phyloP scores from a whole-genome alignment of 2,329 filamentous ascomycete species.

The Phaeosphaeriaceae sp. region DNA sequence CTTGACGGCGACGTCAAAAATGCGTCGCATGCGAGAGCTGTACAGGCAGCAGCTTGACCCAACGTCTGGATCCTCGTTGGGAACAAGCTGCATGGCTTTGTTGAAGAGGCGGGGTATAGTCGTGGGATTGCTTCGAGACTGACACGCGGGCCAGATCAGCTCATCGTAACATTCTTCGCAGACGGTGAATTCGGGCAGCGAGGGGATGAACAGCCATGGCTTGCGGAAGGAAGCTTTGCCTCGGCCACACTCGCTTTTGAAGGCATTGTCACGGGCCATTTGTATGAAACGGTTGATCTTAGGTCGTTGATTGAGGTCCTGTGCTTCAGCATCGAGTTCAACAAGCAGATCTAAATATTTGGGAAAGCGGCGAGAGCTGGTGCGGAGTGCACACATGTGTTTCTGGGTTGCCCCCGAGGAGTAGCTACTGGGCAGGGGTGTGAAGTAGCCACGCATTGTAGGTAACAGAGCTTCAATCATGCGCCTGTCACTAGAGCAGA shows the following conservation, averaged over 20 bases:
- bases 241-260: slow-evolving; percentile 65
- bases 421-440: slow-evolving; percentile 36
- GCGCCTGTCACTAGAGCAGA: slow-evolving; percentile 77
- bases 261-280: slow-evolving; percentile 60
- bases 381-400: slow-evolving; percentile 74
- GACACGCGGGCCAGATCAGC: slow-evolving; percentile 72
- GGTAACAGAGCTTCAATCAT: slow-evolving; percentile 78
- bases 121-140: slow-evolving; percentile 54
- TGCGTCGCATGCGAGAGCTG: slow-evolving; percentile 76
- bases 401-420: slow-evolving; percentile 48
- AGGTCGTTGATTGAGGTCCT: slow-evolving; percentile 45
- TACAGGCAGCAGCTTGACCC: slow-evolving; percentile 77
- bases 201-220: slow-evolving; percentile 79
- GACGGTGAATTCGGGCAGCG: slow-evolving; percentile 78
- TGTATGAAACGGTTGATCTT: slow-evolving; percentile 69
- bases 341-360: slow-evolving; percentile 65
- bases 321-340: slow-evolving; percentile 57
- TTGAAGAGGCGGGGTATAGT: slow-evolving; percentile 50
- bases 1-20: slow-evolving; percentile 72
- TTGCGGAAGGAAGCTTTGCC: slow-evolving; percentile 68
- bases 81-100: slow-evolving; percentile 64
- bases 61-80: slow-evolving; percentile 51
- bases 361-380: slow-evolving; percentile 63
- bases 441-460: slow-evolving; percentile 71
- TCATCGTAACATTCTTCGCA: slow-evolving; percentile 88